Base-by-base conservation (phyloP, 495 filamentous ascomycete genomes). In the Cudoniella acicularis region DNA sequence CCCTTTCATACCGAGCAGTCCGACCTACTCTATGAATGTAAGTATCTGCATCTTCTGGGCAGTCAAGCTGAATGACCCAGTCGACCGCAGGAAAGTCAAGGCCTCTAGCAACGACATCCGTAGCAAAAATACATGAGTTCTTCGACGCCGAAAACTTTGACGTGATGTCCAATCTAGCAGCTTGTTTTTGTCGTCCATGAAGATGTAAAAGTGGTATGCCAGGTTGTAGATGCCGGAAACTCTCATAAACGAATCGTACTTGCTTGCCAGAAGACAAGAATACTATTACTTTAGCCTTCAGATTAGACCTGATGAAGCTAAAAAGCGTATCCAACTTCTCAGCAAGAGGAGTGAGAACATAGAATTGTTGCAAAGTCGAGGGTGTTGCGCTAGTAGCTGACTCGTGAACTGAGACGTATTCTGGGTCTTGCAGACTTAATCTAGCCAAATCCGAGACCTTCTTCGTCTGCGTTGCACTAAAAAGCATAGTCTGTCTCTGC, bases 1-100 rank as follows among this genome's bases (percentile, higher is more conserved):
- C 80, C 57, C 87, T 87, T 61, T 97, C 89, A 69, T 91, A 96
- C n/a, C 94, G 83, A 1, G 94, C 94, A 22, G 94, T 99, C 16
- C 94, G 85, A 16, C 94, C 94, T 11, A 97, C 95, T 52, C 94
- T 86, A 70, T 98, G 94, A 61, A 98, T 98, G 61, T 98, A 98
- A 0, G 94, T 98, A 61, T 96, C 94, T 0, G 88, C 88, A 71
- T 98, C 94, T 72, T 98, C 94, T 0, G 94, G 94, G 60, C 91
- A 96, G 70, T 98, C 94, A 24, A 91, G 72, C 67, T 98, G 94
- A 47, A 98, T 86, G 10, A 98, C 94, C 92, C 94, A 98, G 70
- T 98, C 94, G 1, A 98, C 92, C 11, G 92, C 90, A 0, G 94
- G 94, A 69, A 98, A 97, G 69, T 98, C 94, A 9, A 98, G 79